These are phyloP conservation scores for Cyberlindnera lachancei DNA, from an alignment of 805 yeast species.

Conservation along the genomic window DNA sequence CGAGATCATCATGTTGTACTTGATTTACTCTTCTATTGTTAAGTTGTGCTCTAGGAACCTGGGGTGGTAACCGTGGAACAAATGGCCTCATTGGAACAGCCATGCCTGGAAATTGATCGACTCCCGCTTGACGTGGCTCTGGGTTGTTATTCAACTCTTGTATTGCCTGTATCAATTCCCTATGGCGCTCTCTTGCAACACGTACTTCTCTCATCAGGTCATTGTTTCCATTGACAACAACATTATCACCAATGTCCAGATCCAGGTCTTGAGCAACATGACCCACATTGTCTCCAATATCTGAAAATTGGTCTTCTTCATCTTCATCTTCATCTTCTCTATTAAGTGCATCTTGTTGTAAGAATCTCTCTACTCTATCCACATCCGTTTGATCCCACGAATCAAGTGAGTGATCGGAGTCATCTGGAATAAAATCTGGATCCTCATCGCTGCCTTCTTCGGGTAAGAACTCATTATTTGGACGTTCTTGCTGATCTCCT, in stretches of 20 bases:
- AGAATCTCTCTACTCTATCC: slow-evolving; percentile 11
- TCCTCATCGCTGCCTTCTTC: slow-evolving; percentile 24
- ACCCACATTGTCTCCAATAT: no score
- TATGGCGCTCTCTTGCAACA: neutral
- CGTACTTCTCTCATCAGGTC: neutral
- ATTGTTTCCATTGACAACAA: slow-evolving; percentile 3
- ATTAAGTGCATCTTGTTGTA: slow-evolving; percentile 7
- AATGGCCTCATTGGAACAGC: slow-evolving; percentile 10
- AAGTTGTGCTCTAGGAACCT: no score
- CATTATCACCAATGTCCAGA: slow-evolving; percentile 7
- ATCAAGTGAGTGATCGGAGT: slow-evolving; percentile 9
- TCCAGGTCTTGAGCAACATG: no score
- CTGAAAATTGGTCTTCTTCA: no score
- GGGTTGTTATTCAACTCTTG: no score
- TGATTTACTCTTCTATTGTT: slow-evolving; percentile 3
- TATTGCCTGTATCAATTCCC: neutral
- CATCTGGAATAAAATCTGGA: slow-evolving; percentile 23
- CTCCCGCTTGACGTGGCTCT: slow-evolving; percentile 2
- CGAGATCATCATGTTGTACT: slow-evolving; percentile 1
- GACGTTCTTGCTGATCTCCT: no score
- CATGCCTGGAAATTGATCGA: slow-evolving; percentile 10
- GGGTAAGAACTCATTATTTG: slow-evolving; percentile 9
- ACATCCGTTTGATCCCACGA: slow-evolving; percentile 8
- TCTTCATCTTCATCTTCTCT: slow-evolving; percentile 7
- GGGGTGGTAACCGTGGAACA: no score